These are phyloP conservation scores for Tolypocladium paradoxum DNA, from an alignment of 2,329 filamentous ascomycete genomes.

Conservation along the genomic window DNA sequence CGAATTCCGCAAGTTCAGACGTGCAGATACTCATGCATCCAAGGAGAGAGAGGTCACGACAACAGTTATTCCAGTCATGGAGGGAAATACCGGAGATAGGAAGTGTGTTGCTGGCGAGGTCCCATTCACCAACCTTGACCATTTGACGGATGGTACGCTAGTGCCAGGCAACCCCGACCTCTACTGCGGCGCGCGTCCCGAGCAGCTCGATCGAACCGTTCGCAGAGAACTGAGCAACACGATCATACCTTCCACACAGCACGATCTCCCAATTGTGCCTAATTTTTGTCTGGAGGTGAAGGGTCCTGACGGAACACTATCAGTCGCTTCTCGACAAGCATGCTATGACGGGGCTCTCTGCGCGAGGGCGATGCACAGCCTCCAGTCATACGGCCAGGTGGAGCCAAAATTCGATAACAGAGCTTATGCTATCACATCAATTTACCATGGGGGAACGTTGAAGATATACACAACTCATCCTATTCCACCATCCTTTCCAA, in stretches of 20 bases:
- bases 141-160: conserved; percentile 23
- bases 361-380: conserved; percentile 20
- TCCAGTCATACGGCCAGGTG: conserved; percentile 18
- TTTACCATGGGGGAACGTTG: not conserved
- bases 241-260: no score
- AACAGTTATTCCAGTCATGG: conserved; percentile 21
- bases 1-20: conserved; percentile 18
- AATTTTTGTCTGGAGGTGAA: no score
- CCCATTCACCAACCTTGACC: conserved; percentile 23
- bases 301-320: no score
- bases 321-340: no score
- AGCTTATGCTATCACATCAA: not conserved
- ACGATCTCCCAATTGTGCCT: no score
- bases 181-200: no score
- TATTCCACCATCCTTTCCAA: not conserved
- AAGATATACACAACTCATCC: conserved; percentile 4
- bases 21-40: conserved; percentile 15
- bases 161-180: conserved; percentile 8
- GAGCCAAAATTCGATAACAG: not conserved
- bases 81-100: conserved; percentile 11
- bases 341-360: no score
- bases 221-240: no score
- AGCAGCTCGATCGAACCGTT: no score
- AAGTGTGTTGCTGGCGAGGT: conserved; percentile 20
- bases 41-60: conserved; percentile 22